A percentile compares a stretch with the other conserved stretches of the same genome.
phyloP scores from a whole-genome alignment of 768 basidiomycete genomes.

The Boletus sensibilis region DNA sequence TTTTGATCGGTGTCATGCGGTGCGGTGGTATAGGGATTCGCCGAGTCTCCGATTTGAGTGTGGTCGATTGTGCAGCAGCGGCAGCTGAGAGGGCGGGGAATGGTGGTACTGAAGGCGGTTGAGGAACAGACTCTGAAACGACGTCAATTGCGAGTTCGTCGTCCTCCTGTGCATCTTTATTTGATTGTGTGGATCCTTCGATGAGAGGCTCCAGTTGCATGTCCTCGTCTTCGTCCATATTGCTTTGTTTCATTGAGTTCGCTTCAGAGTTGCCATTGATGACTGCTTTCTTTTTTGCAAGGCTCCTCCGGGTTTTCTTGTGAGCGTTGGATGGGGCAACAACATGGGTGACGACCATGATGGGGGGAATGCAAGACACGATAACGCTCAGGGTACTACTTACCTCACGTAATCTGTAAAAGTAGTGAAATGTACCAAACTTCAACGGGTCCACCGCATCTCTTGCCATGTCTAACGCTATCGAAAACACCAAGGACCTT shows the following conservation, averaged over 20 bases:
- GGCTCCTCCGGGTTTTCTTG: conserved; percentile 47
- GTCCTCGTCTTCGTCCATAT: conserved; percentile 29
- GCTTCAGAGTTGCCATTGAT: conserved; percentile 9
- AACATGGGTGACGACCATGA: conserved; percentile 44
- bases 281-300: conserved; percentile 38
- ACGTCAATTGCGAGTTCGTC: conserved; percentile 64
- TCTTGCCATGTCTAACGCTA: conserved; percentile 21
- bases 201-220: conserved; percentile 27
- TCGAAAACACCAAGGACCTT: conserved; percentile 25
- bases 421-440: neutral
- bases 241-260: conserved; percentile 8
- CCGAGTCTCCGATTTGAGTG: conserved; percentile 79
- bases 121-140: conserved; percentile 44
- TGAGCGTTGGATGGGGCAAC: conserved; percentile 29
- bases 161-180: conserved; percentile 40
- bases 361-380: conserved; percentile 10
- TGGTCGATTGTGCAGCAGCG: conserved; percentile 48
- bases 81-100: conserved; percentile 66
- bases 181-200: conserved; percentile 1
- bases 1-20: conserved; percentile 95
- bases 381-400: neutral
- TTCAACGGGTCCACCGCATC: neutral
- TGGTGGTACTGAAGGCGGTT: conserved; percentile 52
- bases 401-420: conserved; percentile 21
- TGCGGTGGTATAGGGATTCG: conserved; percentile 93